Evolutionary conservation across 768 basidiomycete species (phyloP), one percentile per base, ranked within the genome.

Genomic region (Kwoniella mangroviensis): DNA sequence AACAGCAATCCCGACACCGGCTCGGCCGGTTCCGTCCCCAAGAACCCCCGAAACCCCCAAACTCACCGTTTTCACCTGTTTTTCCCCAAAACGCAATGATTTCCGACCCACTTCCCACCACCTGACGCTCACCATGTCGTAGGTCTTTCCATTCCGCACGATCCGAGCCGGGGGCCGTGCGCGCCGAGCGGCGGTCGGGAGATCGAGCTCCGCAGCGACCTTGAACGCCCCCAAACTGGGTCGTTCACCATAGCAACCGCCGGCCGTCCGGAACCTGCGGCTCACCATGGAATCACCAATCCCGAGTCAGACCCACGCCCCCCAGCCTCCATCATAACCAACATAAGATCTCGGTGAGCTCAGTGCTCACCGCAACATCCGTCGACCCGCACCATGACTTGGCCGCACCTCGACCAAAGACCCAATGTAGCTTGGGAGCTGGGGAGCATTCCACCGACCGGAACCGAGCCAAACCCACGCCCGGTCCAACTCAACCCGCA

Each of bases 121-220:
- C 19, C 49, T 13, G 13, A 28, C 28, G 13, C 17, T 49, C 51
- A 40, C 51, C 34, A 21, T 13, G 26, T n/a, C 28, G 52, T 64
- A 64, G 51, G 26, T 26, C 63, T 53, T 24, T 15, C 12, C 22
- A 64, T 34, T 34, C 12, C 63, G 63, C 51, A 53, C 63, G 63
- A 21, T 34, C 26, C 21, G 63, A 64, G 63, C 51, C 34, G 52
- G 63, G 63, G 17, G 63, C 63, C 63, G 26, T 53, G 51, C 19
- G 51, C 19, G 5, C 22, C 2, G 21, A 52, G 24, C 49, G 24
- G 17, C 63, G 63, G 49, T 24, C 19, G 51, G 17, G 15, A 15
- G 24, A 24, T 40, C 9, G 21, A 22, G 15, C 34, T 42, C 58
- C 40, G 6, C 34, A 60, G 26, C 10, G 3, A 1, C 58, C 17